phyloP scores from a whole-genome alignment of 306 rosid species.

The Vigna unguiculata region DNA sequence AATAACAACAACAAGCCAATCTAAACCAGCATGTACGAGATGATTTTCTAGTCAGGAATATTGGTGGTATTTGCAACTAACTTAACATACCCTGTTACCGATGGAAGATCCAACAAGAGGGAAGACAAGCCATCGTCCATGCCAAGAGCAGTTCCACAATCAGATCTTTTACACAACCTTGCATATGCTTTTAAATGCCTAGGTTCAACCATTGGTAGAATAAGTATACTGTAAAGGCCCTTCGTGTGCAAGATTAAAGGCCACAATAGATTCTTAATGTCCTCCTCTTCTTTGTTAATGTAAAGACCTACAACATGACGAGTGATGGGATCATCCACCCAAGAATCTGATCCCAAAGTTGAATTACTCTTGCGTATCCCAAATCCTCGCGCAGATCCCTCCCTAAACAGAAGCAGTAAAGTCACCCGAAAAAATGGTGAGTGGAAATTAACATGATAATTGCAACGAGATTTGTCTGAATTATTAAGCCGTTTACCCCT shows the following conservation, averaged over 20 bases:
- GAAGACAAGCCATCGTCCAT: conserved; percentile 81
- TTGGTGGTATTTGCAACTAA: conserved; percentile 53
- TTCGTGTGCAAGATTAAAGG: conserved; percentile 79
- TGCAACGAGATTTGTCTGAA: conserved; percentile 4
- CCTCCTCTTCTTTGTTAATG: conserved; percentile 63
- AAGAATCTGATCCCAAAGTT: conserved; percentile 83
- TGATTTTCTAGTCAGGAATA: neutral
- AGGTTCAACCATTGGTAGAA: conserved; percentile 86
- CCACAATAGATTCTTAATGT: conserved; percentile 70
- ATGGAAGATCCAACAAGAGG: conserved; percentile 83
- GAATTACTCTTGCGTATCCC: conserved; percentile 78
- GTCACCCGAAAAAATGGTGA: neutral
- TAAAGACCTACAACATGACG: conserved; percentile 78
- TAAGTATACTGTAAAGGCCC: conserved; percentile 68
- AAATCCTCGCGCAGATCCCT: conserved; percentile 80
- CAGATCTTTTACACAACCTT: conserved; percentile 69
- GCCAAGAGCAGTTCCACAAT: conserved; percentile 82
- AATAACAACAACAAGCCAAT: conserved; percentile 15
- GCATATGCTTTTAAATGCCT: conserved; percentile 73
- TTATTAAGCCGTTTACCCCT: neutral
- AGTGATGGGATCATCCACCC: conserved; percentile 96
- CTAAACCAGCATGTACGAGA: conserved; percentile 10
- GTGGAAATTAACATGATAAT: neutral
- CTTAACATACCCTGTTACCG: conserved; percentile 98
- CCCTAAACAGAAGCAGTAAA: conserved; percentile 56